Conservation (phyloP, 768 basidiomycete genomes). For the Boletus pseudo-olivaceus region DNA sequence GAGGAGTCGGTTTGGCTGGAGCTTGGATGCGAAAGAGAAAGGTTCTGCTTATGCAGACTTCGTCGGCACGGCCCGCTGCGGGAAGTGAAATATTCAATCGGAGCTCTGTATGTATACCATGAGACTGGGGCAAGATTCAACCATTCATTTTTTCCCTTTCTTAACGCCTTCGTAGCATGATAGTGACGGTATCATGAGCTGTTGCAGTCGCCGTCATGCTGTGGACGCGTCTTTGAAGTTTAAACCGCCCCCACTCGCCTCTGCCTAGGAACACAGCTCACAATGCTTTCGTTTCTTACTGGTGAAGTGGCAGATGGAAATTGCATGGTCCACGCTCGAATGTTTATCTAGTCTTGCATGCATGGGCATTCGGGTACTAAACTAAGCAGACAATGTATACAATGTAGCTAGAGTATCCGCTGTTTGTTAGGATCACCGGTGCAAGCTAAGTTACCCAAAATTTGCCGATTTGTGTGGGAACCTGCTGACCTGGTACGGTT, state of each 20-base stretch:
- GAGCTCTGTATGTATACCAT: constrained; percentile 7
- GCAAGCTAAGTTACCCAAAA: background rate
- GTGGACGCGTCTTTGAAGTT: background rate
- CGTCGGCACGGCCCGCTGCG: constrained; percentile 20
- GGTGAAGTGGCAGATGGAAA: constrained; percentile 63
- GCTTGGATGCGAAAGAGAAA: constrained; percentile 22
- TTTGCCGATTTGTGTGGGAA: constrained; percentile 25
- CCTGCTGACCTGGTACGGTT: constrained; percentile 20
- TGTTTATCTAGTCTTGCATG: constrained; percentile 45
- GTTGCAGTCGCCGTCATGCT: background rate
- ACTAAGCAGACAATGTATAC: constrained; percentile 45
- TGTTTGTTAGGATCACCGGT: no score
- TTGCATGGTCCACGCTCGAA: constrained; percentile 76
- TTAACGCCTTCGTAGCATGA: background rate
- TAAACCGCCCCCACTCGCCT: constrained; percentile 49
- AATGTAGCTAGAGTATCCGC: background rate
- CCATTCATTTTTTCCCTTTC: background rate
- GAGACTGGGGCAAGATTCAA: background rate
- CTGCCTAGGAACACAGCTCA: constrained; percentile 75
- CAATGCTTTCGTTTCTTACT: constrained; percentile 79
- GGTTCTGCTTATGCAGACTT: constrained; percentile 6
- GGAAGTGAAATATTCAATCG: constrained; percentile 23
- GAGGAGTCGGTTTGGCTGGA: constrained; percentile 15
- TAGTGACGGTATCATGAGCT: background rate
- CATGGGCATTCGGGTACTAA: constrained; percentile 80